Evolutionary conservation across 768 basidiomycete species (phyloP), one percentile per base, ranked within the genome.

Genomic region (Rhodotorula graminis): DNA sequence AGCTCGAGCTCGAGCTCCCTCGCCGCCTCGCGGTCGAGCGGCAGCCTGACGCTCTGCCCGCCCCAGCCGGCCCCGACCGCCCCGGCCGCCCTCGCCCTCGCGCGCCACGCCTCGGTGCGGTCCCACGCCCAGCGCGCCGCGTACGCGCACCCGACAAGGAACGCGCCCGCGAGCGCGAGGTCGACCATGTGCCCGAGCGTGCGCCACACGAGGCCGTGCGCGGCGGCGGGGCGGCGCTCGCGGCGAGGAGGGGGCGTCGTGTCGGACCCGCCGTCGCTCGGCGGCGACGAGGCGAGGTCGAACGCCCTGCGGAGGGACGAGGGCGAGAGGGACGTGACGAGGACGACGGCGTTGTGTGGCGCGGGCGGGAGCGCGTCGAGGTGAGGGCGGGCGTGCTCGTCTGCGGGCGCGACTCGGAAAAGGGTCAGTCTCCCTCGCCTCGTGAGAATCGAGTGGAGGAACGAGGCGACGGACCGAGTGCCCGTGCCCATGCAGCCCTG

Each of bases 261-360:
- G 23, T 37, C 37, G 5, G 5, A 37, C 5, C 37, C 0, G 15
- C 2, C 21, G 31, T 8, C 6, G 33, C 12, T 4, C 40, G 50
- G 16, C 65, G 65, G 65, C 9, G 72, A 58, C 21, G 67, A 50
- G 33, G 64, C 68, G 65, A 65, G 18, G 68, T 69, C 72, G 49
- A 73, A 69, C 29, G 69, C 60, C 27, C 49, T 42, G 12, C 37
- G 53, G 27, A 65, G 64, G 9, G 64, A 52, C 7, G 72, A n/a
- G 14, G 59, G 44, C 11, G 67, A 63, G 31, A 73, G 47, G 19
- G 72, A 61, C 9, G 72, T 69, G 42, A 73, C 7, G 49, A 73
- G 27, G 27, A 66, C 37, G 52, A 73, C 37, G 55, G 63, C 46
- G 61, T 69, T 69, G 64, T 73, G 72, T 0, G 67, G 65, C 12